Evolutionary conservation across 495 filamentous ascomycete species (phyloP).

Genomic region (Cryomyces minteri): DNA sequence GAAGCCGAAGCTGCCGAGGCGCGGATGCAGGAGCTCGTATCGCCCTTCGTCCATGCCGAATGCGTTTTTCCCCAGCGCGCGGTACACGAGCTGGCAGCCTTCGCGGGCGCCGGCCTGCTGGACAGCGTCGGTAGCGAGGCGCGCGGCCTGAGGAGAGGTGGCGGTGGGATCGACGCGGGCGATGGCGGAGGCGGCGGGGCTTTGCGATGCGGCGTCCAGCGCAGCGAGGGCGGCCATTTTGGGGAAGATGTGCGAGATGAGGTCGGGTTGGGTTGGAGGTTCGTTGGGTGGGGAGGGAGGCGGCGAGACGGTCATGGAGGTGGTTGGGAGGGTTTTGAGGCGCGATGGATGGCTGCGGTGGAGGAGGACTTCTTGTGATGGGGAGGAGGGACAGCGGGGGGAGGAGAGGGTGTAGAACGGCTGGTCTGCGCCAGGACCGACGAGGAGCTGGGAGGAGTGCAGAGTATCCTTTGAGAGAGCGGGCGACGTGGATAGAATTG

Average conservation of each 20-base stretch:
- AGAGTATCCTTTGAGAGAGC: background rate
- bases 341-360: constrained; percentile 14
- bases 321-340: constrained; percentile 10
- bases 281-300: constrained; percentile 6
- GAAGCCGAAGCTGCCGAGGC: constrained; percentile 23
- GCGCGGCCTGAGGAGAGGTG: constrained; percentile 15
- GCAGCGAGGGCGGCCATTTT: constrained; percentile 50
- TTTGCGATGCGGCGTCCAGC: constrained; percentile 39
- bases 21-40: constrained; percentile 58
- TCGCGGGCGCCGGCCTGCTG: constrained; percentile 49
- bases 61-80: constrained; percentile 8
- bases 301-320: constrained; percentile 12
- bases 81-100: constrained; percentile 41
- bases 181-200: constrained; percentile 23
- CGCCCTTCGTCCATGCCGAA: constrained; percentile 33
- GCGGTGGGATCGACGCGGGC: constrained; percentile 22
- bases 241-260: constrained; percentile 59
- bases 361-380: constrained; percentile 11
- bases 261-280: constrained; percentile 19
- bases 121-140: constrained; percentile 35
- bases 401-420: constrained; percentile 17
- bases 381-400: background rate
- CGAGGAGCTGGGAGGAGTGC: constrained; percentile 4
- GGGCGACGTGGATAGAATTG: background rate
- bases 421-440: constrained; percentile 9